Evolutionary conservation across 2,329 filamentous ascomycete species (phyloP), one percentile per base, ranked within the genome.

Genomic region (Cladosporium halotolerans): DNA sequence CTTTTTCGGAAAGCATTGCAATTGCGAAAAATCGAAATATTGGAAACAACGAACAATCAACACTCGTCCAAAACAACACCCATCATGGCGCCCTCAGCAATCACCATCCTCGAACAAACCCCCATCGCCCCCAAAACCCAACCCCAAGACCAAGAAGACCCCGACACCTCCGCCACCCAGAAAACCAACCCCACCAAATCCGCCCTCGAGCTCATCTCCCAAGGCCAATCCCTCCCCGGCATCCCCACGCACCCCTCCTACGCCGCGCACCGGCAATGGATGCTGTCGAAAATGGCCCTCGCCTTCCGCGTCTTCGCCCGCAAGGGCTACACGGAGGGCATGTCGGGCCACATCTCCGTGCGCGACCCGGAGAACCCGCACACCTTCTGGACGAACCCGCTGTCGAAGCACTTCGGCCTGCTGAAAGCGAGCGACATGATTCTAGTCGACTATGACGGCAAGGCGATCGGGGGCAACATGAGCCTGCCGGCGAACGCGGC

Each of bases 281-380:
- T 82, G 54, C 72, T 83, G 31, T 72, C 79, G 45, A 81, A 85
- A 67, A 83, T 83, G 74, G 81, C 82, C 3, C 78, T 79, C 3
- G 83, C 82, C 3, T 88, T 88, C 68, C 81, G 85, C 28, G 77
- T 85, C 63, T 87, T 85, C 66, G 75, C 82, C 1, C 78, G 83
- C 44, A 78, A 81, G 60, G 82, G 81, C 46, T 86, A 81, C 68
- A 82, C 80, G 0, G 84, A 88, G 68, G 85, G 85, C 52, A 85
- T 86, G 73, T 76, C 76, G 28, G 84, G 84, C 0, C 84, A 87
- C 66, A 88, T 88, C 58, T 79, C 74, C 11, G 79, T 87, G 1
- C 76, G 83, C 10, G 84, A 88, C 63, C 83, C 84, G 0, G 82
- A 86, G 65, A 73, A 79, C 59, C 70, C 72, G 0, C 72, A 80